Conservation (phyloP, 1,139 yeast species). For the Saccharomyces hybrid region DNA sequence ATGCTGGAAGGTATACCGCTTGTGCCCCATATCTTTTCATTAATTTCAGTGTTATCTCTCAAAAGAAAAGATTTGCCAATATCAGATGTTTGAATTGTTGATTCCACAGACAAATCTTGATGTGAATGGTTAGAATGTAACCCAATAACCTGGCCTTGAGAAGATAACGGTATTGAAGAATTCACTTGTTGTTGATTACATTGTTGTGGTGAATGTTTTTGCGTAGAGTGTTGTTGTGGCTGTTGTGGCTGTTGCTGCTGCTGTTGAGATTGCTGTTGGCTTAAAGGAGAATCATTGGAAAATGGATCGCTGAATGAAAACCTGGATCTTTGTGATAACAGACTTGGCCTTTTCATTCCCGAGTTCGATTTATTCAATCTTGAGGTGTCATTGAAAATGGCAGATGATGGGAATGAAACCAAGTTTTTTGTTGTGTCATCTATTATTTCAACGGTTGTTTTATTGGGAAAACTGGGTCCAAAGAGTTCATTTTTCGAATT, state of each 20-base stretch:
- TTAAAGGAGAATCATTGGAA: constrained; percentile 25
- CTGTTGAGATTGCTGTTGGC: constrained; percentile 6
- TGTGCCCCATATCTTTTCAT: constrained; percentile 42
- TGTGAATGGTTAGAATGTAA: constrained; percentile 12
- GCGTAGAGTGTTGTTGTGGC: constrained; percentile 7
- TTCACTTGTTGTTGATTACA: background rate
- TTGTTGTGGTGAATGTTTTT: background rate
- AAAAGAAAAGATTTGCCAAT: constrained; percentile 49
- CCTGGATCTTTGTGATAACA: constrained; percentile 56
- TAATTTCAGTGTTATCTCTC: constrained; percentile 44
- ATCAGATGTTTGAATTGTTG: constrained; percentile 23
- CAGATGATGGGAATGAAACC: constrained; percentile 19
- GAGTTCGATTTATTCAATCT: constrained; percentile 31
- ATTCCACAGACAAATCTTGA: constrained; percentile 5
- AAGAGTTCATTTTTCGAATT: constrained; percentile 54
- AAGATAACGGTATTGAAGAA: constrained; percentile 8
- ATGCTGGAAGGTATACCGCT: constrained; percentile 29
- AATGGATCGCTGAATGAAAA: constrained; percentile 66
- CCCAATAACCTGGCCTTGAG: background rate
- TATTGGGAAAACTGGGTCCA: constrained; percentile 47
- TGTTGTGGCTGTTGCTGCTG: constrained; percentile 8
- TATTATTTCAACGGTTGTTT: constrained; percentile 47
- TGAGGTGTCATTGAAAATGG: constrained; percentile 4
- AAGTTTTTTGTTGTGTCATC: constrained; percentile 31
- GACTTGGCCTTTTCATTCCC: constrained; percentile 40